phyloP scores from a whole-genome alignment of 108 stramenopile species.

The Asterionellopsis glacialis region DNA sequence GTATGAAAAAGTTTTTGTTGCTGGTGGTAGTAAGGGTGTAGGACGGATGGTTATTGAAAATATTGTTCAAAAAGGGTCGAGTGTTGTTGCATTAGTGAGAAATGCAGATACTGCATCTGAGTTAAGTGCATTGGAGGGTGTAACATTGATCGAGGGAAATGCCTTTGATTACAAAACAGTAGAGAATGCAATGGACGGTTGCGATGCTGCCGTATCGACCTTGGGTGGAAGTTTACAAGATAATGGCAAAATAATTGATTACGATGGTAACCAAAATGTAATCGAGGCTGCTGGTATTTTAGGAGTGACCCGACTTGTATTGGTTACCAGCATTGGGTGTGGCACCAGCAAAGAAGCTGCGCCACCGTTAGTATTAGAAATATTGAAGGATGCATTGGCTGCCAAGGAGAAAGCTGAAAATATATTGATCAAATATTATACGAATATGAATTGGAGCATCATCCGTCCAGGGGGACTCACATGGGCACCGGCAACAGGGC shows the following conservation, averaged over 20 bases:
- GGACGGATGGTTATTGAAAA: slow-evolving; percentile 79
- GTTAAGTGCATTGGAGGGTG: slow-evolving; percentile 68
- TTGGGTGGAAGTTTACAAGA: slow-evolving; percentile 72
- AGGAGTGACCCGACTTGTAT: slow-evolving; percentile 85
- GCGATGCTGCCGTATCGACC: slow-evolving; percentile 92
- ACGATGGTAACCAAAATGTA: slow-evolving; percentile 90
- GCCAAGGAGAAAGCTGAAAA: slow-evolving; percentile 78
- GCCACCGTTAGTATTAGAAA: slow-evolving; percentile 74
- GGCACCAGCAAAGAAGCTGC: slow-evolving; percentile 84
- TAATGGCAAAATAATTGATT: slow-evolving; percentile 73
- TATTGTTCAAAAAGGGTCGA: slow-evolving; percentile 46
- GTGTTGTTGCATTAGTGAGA: slow-evolving; percentile 86
- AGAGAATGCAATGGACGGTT: slow-evolving; percentile 93
- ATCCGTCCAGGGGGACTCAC: slow-evolving; percentile 90
- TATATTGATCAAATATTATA: slow-evolving; percentile 88
- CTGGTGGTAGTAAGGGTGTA: slow-evolving; percentile 86
- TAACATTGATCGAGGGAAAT: slow-evolving; percentile 84
- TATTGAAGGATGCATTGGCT: slow-evolving; percentile 62
- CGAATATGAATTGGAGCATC: slow-evolving; percentile 94
- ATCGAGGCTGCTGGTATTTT: slow-evolving; percentile 96
- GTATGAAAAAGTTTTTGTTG: slow-evolving; percentile 93
- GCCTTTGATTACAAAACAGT: slow-evolving; percentile 91
- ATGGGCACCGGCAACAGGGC: slow-evolving; percentile 65
- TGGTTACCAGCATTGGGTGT: slow-evolving; percentile 92
- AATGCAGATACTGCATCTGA: slow-evolving; percentile 45